Base-by-base conservation (phyloP, 1,139 yeast species). In the Taiozyma sp. region DNA sequence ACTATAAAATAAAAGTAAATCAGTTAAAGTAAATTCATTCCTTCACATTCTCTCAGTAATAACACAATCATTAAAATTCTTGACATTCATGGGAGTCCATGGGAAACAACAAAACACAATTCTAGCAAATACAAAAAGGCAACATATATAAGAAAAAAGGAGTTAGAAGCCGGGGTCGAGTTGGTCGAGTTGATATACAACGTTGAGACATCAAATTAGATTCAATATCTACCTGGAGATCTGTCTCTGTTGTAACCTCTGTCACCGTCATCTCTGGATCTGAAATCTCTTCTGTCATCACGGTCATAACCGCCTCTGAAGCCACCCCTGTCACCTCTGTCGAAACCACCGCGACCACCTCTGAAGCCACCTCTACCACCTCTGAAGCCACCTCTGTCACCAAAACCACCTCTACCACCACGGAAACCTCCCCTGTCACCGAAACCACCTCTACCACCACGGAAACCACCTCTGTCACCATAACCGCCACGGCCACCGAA, bases 141-240 rank as follows among this genome's bases (percentile, higher is more conserved):
- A 38, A 38, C 13, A 19, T 19, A 38, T 16, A 12, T 10, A 38
- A 38, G 41, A 16, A 19, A 19, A 38, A 19, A n/a, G 8, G 8
- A n/a, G 13, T 8, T n/a, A 13, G 19, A 13, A 38, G 19, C 9
- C 19, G 4, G 14, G 24, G 3, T 38, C 41, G 8, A 32, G 36
- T 32, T 14, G 19, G 3, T 38, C 41, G 8, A 32, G 36, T 32
- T 14, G 19, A n/a, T 9, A n/a, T 9, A 38, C 13, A 22, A 40
- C 19, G 14, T 23, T 40, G 10, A 24, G 24, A 40, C 19, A 40
- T 23, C 43, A 13, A 6, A 19, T 23, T 24, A 40, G 19, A 24
- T 24, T 66, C 67, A 76, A 63, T 75, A 75, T 73, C 83, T 78
- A 55, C 79, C 73, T 68, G 83, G 83, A 51, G 83, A 78, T 74